A percentile compares a stretch with the other conserved stretches of the same genome.
phyloP scores from a whole-genome alignment of 2,329 filamentous ascomycete species.

The Alternaria triticina region DNA sequence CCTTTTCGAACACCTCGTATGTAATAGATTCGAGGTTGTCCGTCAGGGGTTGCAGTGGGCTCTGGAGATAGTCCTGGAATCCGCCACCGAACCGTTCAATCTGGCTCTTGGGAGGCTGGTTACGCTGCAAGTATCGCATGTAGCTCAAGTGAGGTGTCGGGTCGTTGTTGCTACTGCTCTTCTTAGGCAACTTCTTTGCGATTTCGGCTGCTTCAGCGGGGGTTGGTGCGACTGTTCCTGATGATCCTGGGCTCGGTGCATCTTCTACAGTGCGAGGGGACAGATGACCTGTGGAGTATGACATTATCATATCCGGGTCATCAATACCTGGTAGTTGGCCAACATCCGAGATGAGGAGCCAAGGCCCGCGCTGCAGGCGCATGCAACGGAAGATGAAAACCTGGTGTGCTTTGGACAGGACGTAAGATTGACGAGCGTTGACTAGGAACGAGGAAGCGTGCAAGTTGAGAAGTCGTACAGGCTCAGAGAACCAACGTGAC shows the following conservation, averaged over 20 bases:
- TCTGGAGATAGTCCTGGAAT: slow-evolving; percentile 94
- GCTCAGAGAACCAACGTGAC: slow-evolving; percentile 69
- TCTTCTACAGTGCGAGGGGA: slow-evolving; percentile 54
- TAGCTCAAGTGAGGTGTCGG: slow-evolving; percentile 76
- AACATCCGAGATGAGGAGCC: slow-evolving; percentile 66
- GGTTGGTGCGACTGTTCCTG: slow-evolving; percentile 59
- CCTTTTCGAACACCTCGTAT: slow-evolving; percentile 98
- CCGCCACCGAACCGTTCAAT: slow-evolving; percentile 73
- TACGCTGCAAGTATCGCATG: slow-evolving; percentile 80
- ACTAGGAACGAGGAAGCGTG: slow-evolving; percentile 61
- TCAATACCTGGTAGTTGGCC: slow-evolving; percentile 60
- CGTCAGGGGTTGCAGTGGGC: slow-evolving; percentile 89
- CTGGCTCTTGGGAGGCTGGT: slow-evolving; percentile 70
- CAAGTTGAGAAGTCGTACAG: slow-evolving; percentile 63
- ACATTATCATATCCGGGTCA: slow-evolving; percentile 47
- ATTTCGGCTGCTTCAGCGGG: slow-evolving; percentile 68
- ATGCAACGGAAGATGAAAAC: slow-evolving; percentile 63
- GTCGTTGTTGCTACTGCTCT: slow-evolving; percentile 57
- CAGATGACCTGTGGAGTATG: slow-evolving; percentile 44
- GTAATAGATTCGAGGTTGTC: slow-evolving; percentile 97
- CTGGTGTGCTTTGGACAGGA: slow-evolving; percentile 65
- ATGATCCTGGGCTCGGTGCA: slow-evolving; percentile 37
- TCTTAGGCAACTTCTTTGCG: slow-evolving; percentile 48
- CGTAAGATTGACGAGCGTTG: slow-evolving; percentile 65
- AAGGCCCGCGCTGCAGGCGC: slow-evolving; percentile 63